phyloP scores from a whole-genome alignment of 805 yeast genomes.

The Hanseniaspora lindneri region DNA sequence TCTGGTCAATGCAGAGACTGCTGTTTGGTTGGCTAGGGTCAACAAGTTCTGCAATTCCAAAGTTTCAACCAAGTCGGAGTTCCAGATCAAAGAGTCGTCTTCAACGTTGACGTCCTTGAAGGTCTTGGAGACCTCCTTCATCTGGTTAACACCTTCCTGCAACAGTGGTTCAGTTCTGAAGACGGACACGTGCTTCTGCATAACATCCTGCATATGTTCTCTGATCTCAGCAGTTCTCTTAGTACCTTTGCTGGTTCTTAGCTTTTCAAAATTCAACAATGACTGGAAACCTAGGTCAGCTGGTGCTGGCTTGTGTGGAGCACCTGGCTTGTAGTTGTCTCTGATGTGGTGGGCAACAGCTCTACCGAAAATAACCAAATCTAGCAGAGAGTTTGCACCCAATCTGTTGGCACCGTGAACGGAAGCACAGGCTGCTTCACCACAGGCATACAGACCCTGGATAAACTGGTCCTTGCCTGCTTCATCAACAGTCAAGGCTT shows the following conservation, averaged over 20 bases:
- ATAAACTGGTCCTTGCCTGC: slow-evolving; percentile 82
- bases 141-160: slow-evolving; percentile 79
- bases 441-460: slow-evolving; percentile 92
- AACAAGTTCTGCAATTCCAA: slow-evolving; percentile 90
- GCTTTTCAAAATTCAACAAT: slow-evolving; percentile 75
- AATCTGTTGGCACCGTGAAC: slow-evolving; percentile 99
- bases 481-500: slow-evolving; percentile 71
- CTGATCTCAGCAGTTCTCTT: slow-evolving; percentile 79
- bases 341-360: slow-evolving; percentile 90
- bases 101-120: slow-evolving; percentile 70
- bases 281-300: slow-evolving; percentile 83
- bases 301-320: slow-evolving; percentile 71
- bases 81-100: slow-evolving; percentile 98
- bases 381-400: slow-evolving; percentile 95
- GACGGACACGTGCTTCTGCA: slow-evolving; percentile 95
- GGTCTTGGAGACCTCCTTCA: slow-evolving; percentile 60
- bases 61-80: slow-evolving; percentile 91
- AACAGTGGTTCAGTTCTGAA: slow-evolving; percentile 87
- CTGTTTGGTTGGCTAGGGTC: slow-evolving; percentile 95
- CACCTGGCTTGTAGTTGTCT: slow-evolving; percentile 75
- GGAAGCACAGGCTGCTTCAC: slow-evolving; percentile 98
- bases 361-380: slow-evolving; percentile 95
- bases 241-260: slow-evolving; percentile 77
- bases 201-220: slow-evolving; percentile 82
- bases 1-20: slow-evolving; percentile 86